These are phyloP conservation scores for Rhodotorula taiwanensis DNA, from an alignment of 768 basidiomycete genomes.

Conservation along the genomic window DNA sequence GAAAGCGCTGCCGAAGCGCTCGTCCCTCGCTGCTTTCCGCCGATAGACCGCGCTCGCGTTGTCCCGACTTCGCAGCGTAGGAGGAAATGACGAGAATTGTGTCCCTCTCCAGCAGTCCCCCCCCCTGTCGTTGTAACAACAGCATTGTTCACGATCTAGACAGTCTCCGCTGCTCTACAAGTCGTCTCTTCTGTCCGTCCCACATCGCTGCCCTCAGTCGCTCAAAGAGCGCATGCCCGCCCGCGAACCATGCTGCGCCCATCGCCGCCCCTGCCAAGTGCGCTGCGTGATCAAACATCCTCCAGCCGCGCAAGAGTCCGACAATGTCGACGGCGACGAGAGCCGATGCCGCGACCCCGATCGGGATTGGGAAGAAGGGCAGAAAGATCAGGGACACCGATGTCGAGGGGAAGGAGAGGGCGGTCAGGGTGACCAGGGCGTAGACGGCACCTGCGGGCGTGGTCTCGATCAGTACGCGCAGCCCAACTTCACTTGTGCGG, in stretches of 20 bases:
- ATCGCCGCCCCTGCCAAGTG: conserved; percentile 9
- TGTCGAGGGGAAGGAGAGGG: conserved; percentile 28
- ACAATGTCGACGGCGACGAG: conserved; percentile 27
- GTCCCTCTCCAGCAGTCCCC: no score
- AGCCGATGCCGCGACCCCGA: conserved; percentile 13
- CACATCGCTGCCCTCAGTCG: neutral
- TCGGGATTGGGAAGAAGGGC: conserved; percentile 35
- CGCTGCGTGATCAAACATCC: conserved; percentile 34
- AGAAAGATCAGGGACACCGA: conserved; percentile 36
- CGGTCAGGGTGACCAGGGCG: conserved; percentile 25
- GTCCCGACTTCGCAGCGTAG: no score
- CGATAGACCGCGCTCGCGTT: no score
- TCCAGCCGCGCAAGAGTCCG: conserved; percentile 31
- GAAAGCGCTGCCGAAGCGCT: neutral
- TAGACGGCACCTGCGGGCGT: conserved; percentile 29
- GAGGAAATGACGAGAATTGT: no score
- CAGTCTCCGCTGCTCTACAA: neutral
- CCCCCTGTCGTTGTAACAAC: no score
- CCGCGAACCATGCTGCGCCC: neutral
- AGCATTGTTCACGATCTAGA: no score
- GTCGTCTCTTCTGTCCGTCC: neutral
- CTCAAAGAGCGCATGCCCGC: conserved; percentile 13
- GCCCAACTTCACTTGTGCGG: no score
- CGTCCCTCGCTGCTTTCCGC: neutral
- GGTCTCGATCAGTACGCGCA: neutral